These are phyloP conservation scores for Nitzschia sp. DNA, from an alignment of 108 stramenopile species.

Conservation along the genomic window DNA sequence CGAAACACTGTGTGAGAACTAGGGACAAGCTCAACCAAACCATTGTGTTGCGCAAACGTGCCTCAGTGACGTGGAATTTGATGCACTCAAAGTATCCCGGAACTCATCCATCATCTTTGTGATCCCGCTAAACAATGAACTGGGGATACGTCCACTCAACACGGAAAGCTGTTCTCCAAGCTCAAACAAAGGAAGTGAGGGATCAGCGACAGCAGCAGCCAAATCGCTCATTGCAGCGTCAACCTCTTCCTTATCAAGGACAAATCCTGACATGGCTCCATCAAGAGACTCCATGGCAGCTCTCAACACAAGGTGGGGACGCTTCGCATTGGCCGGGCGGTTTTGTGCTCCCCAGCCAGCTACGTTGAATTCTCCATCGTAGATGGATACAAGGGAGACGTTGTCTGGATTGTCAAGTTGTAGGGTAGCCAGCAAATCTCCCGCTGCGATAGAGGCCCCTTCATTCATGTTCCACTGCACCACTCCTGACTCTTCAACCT, in stretches of 20 bases:
- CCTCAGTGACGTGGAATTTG: conserved; percentile 30
- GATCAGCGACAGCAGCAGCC: conserved; percentile 69
- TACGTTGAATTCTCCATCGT: conserved; percentile 69
- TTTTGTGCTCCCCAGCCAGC: conserved; percentile 58
- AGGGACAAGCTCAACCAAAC: neutral
- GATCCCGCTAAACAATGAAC: conserved; percentile 58
- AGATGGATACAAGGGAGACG: conserved; percentile 70
- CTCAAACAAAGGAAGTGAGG: conserved; percentile 82
- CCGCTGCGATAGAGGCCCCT: conserved; percentile 90
- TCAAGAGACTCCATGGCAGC: conserved; percentile 68
- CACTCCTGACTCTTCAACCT: conserved; percentile 91
- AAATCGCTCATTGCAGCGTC: conserved; percentile 63
- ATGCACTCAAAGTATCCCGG: conserved; percentile 24
- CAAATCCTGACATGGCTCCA: conserved; percentile 86
- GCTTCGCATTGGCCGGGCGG: conserved; percentile 26
- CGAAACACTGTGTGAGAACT: neutral
- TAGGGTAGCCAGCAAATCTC: conserved; percentile 90
- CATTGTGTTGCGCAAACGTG: conserved; percentile 21
- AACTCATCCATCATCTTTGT: conserved; percentile 55
- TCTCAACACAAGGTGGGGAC: conserved; percentile 82
- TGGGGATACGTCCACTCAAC: conserved; percentile 88
- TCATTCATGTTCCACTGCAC: conserved; percentile 82
- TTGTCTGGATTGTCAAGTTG: conserved; percentile 94
- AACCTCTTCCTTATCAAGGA: conserved; percentile 50
- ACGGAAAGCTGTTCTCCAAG: conserved; percentile 94